Conservation (phyloP, 1,284 basidiomycete species). For the Ceratobasidium sp. region DNA sequence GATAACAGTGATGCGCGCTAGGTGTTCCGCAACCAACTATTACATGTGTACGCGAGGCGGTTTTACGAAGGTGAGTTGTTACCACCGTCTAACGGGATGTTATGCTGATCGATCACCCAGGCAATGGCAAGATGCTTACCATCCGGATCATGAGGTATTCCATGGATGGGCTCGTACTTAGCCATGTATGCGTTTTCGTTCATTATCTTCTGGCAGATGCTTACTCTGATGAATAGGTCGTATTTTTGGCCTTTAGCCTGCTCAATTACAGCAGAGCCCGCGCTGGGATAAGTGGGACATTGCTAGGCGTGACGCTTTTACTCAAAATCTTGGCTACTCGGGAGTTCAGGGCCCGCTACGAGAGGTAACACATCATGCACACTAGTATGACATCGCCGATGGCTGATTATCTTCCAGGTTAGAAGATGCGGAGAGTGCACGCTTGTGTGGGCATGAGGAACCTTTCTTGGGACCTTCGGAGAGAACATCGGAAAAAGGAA, state of each 20-base stretch:
- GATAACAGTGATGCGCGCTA: not conserved
- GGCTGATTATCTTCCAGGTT: slow-evolving; percentile 6
- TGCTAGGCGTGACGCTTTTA: slow-evolving; percentile 54
- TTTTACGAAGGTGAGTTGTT: slow-evolving; percentile 53
- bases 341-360: slow-evolving; percentile 34
- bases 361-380: slow-evolving; percentile 5
- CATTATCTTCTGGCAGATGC: not conserved
- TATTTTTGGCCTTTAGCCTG: slow-evolving; percentile 55
- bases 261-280: slow-evolving; percentile 49
- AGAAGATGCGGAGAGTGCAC: slow-evolving; percentile 36
- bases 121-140: slow-evolving; percentile 53
- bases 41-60: slow-evolving; percentile 55
- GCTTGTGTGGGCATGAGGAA: slow-evolving; percentile 37
- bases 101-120: no score
- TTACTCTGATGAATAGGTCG: slow-evolving; percentile 44
- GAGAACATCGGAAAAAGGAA: not conserved
- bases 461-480: slow-evolving; percentile 5
- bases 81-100: no score
- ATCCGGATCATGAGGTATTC: slow-evolving; percentile 54
- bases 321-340: slow-evolving; percentile 51
- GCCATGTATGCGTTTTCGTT: slow-evolving; percentile 47
- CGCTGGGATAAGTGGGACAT: slow-evolving; percentile 50
- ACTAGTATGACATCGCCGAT: not conserved
- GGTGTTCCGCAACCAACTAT: slow-evolving; percentile 48
- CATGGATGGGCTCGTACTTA: slow-evolving; percentile 53